Conservation (phyloP, 352 stramenopile genomes). For the Pythium sukuiense region DNA sequence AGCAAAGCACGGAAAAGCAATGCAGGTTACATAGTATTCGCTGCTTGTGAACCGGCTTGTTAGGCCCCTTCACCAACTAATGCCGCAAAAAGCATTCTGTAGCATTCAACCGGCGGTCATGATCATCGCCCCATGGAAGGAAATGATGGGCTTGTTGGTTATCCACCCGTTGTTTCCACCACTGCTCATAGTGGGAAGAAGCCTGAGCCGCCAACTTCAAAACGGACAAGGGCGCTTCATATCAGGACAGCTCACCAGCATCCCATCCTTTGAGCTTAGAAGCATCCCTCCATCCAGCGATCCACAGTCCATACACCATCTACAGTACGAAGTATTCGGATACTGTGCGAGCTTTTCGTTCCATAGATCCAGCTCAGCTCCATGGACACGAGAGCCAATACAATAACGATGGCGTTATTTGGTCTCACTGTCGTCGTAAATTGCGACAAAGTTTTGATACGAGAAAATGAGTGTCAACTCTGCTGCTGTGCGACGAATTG, state of each 20-base stretch:
- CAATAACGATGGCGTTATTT: background rate
- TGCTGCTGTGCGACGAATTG: background rate
- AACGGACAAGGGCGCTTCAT: background rate
- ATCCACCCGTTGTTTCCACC: background rate
- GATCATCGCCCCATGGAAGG: background rate
- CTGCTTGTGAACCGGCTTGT: background rate
- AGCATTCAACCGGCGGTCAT: background rate
- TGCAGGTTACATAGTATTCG: background rate
- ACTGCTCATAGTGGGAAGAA: background rate
- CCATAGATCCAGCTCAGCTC: background rate
- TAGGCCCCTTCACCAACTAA: background rate
- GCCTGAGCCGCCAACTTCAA: background rate
- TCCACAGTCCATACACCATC: background rate
- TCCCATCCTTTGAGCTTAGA: background rate
- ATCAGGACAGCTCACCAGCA: background rate
- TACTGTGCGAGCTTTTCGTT: background rate
- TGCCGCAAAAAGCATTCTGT: background rate
- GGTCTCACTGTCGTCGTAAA: background rate
- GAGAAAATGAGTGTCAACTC: background rate
- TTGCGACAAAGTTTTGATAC: background rate
- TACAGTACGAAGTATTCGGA: background rate
- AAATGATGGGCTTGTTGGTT: background rate
- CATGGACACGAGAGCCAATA: background rate
- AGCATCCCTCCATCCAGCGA: background rate
- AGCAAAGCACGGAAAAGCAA: background rate